These are phyloP conservation scores for Mycosarcoma maydis DNA, from an alignment of 1,284 basidiomycete species.

Conservation along the genomic window DNA sequence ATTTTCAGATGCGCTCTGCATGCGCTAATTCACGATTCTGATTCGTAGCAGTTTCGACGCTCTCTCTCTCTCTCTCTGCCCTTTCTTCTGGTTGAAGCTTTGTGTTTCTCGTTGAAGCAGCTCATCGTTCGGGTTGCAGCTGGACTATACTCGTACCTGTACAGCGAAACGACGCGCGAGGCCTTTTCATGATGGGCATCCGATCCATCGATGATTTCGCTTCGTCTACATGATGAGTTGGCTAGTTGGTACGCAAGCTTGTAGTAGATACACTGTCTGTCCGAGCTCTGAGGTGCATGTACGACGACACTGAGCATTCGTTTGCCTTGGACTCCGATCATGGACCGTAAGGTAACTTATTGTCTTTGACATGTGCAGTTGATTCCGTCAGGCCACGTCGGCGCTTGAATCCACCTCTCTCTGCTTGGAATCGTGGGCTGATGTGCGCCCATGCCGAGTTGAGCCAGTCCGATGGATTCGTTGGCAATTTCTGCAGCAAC, in stretches of 20 bases:
- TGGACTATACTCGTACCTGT: too few relatives aligned
- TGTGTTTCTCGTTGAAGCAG: too few relatives aligned
- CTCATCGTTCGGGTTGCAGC: neutral
- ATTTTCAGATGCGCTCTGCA: neutral
- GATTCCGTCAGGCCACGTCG: slow-evolving; percentile 6
- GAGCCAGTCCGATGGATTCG: slow-evolving; percentile 14
- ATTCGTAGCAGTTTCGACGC: too few relatives aligned
- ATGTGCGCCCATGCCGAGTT: slow-evolving; percentile 5
- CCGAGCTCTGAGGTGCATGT: neutral
- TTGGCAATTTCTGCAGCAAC: slow-evolving; percentile 4
- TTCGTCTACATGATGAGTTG: neutral
- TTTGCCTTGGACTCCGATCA: slow-evolving; percentile 10
- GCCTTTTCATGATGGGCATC: too few relatives aligned
- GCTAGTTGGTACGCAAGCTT: slow-evolving; percentile 1
- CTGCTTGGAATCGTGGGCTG: slow-evolving; percentile 10
- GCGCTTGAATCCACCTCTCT: slow-evolving; percentile 9
- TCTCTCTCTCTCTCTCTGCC: too few relatives aligned
- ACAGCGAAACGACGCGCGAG: neutral
- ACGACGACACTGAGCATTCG: slow-evolving; percentile 20
- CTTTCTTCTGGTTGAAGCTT: too few relatives aligned
- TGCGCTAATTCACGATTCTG: too few relatives aligned
- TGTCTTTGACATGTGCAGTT: slow-evolving; percentile 9
- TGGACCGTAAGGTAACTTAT: neutral
- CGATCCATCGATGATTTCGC: slow-evolving; percentile 6
- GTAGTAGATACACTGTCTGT: too few relatives aligned